These are phyloP conservation scores for Sonneratia caseolaris DNA, from an alignment of 345 rosid genomes.

Conservation along the genomic window DNA sequence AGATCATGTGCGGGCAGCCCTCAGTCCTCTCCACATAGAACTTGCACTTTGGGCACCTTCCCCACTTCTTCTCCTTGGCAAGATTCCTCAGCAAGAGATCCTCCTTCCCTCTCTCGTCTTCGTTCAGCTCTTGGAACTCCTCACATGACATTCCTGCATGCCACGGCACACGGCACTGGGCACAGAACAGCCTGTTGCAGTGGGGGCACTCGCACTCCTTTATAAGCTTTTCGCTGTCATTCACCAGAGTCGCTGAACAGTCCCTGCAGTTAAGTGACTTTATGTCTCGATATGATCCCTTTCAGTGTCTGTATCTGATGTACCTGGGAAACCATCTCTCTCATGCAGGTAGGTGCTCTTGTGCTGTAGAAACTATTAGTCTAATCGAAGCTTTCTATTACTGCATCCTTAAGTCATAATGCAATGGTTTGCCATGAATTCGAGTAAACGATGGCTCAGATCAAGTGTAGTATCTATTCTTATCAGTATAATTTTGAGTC, in stretches of 20 bases:
- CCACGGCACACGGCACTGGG: conserved; percentile 42
- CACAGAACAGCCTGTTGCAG: conserved; percentile 38
- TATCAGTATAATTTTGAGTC: no score
- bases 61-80: conserved; percentile 28
- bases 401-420: no score
- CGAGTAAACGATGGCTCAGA: no score
- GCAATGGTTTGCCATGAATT: no score
- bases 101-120: conserved; percentile 31
- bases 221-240: conserved; percentile 16
- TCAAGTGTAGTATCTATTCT: no score
- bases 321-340: no score
- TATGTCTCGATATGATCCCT: neutral
- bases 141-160: conserved; percentile 27
- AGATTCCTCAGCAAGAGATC: conserved; percentile 31
- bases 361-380: no score
- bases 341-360: no score
- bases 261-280: conserved; percentile 12
- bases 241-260: conserved; percentile 33
- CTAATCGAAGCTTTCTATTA: no score
- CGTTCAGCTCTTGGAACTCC: conserved; percentile 25
- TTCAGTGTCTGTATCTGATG: no score
- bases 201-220: conserved; percentile 28
- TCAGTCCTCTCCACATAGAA: conserved; percentile 33
- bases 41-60: conserved; percentile 35
- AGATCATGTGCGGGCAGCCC: conserved; percentile 32